Percentiles rank a stretch among this genome's conserved stretches.
Conservation (phyloP, 805 yeast genomes). For the Saturnispora halmiae region DNA sequence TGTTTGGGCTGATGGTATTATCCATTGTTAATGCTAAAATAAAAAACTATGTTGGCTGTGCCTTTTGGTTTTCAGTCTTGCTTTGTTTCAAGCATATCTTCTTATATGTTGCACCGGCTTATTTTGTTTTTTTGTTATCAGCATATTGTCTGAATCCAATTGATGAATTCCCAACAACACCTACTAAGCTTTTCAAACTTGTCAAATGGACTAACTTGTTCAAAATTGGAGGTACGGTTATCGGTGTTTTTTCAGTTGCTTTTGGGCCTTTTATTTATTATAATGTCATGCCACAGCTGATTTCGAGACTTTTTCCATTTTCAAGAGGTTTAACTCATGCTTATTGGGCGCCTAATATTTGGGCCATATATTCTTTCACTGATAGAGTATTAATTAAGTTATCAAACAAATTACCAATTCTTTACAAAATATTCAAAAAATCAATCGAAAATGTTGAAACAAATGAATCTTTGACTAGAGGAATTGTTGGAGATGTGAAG, state of each 20-base stretch:
- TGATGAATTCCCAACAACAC: conserved; percentile 22
- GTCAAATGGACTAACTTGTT: conserved; percentile 49
- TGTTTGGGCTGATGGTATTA: conserved; percentile 74
- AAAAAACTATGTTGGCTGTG: conserved; percentile 49
- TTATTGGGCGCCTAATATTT: conserved; percentile 97
- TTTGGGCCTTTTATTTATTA: conserved; percentile 70
- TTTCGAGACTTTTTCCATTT: conserved; percentile 78
- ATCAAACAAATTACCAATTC: conserved; percentile 12
- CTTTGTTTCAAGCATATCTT: conserved; percentile 93
- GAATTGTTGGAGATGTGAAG: conserved; percentile 84
- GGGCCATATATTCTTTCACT: conserved; percentile 86
- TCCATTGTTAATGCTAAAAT: conserved; percentile 65
- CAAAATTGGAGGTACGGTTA: conserved; percentile 55
- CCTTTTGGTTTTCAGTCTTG: conserved; percentile 60
- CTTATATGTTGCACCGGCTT: conserved; percentile 89
- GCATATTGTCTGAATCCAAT: conserved; percentile 51
- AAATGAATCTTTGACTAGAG: conserved; percentile 46
- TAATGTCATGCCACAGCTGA: conserved; percentile 52
- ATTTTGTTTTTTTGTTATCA: conserved; percentile 68
- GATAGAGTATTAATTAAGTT: conserved; percentile 61
- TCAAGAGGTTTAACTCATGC: conserved; percentile 95
- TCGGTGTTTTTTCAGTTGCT: conserved; percentile 53
- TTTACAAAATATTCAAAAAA: conserved; percentile 12
- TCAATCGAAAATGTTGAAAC: background rate
- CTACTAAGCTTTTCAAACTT: conserved; percentile 13